Conservation (phyloP, 108 stramenopile species). For the Nitzschia sp. region DNA sequence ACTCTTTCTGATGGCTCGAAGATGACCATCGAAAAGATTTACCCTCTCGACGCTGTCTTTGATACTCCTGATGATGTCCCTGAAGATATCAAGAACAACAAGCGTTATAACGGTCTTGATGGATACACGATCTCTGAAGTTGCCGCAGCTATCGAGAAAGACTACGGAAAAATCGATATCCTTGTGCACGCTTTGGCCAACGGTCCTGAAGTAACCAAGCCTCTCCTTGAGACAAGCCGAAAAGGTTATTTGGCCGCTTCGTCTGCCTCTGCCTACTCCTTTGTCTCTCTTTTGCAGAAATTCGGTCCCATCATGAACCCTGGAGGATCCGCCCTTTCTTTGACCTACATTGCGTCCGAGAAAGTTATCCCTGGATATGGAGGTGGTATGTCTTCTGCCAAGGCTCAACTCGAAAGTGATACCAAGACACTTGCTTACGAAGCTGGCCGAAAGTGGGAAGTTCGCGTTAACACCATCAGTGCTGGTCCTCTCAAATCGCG, state of each 20-base stretch:
- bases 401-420: constrained; percentile 96
- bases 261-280: constrained; percentile 96
- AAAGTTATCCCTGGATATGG: constrained; percentile 98
- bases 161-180: constrained; percentile 97
- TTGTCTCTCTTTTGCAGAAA: constrained; percentile 92
- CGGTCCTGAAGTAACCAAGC: constrained; percentile 98
- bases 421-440: constrained; percentile 95
- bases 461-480: constrained; percentile 96
- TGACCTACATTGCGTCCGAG: constrained; percentile 98
- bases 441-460: constrained; percentile 92
- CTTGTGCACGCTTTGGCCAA: constrained; percentile 98
- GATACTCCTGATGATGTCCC: constrained; percentile 93
- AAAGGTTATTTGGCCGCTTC: constrained; percentile 97
- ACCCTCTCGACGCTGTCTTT: constrained; percentile 97
- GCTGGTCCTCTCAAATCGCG: constrained; percentile 98
- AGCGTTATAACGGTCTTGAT: constrained; percentile 92
- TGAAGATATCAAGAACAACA: constrained; percentile 92
- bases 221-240: constrained; percentile 94
- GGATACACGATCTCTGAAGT: constrained; percentile 96
- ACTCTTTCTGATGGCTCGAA: constrained; percentile 84
- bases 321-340: constrained; percentile 89
- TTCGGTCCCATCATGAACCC: constrained; percentile 97
- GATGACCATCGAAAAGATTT: constrained; percentile 94
- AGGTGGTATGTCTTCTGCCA: constrained; percentile 97
- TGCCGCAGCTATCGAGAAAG: constrained; percentile 90